Evolutionary conservation across 768 basidiomycete genomes (phyloP), one percentile per base, ranked within the genome.

Genomic region (Strobilomyces echinocephalus): DNA sequence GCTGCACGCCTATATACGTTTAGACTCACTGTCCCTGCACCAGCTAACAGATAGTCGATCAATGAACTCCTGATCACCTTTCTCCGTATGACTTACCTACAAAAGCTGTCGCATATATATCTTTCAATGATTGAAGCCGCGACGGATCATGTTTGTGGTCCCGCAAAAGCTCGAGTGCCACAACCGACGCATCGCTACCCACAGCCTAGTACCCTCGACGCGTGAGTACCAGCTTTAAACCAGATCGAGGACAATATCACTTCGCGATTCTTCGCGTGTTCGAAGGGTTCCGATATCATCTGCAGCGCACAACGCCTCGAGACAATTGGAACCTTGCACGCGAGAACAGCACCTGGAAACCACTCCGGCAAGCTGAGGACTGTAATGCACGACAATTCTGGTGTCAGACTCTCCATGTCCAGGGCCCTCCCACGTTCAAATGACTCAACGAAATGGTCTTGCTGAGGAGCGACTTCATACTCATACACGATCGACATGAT

Each of bases 401-500:
- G 66, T 16, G 21, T 43, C 6, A 43, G 26, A 7, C 14, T 16
- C 21, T 43, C 41, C 41, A 43, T 14, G 14, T 24, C 41, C 21
- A 43, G 15, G 8, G 41, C 21, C 3, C 15, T 43, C 12, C 41
- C 41, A 6, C 41, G 24, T 43, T 43, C 41, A 11, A 43, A 26
- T 9, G 26, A 11, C n/a, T 43, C 41, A 15, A 43, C 24, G 24
- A 43, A 16, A 9, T 26, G 24, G 24, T 43, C 41, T 5, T 43
- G 41, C 26, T 43, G 24, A 14, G 41, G 24, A 9, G 41, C 24
- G 24, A 43, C 41, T 8, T 43, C 26, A 36, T 46, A 63, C n/a
- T 74, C 78, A 39, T 79, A 79, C 8, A 71, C 66, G 12, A 77
- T 63, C 15, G 71, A 68, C 51, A 78, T 61, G 39, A 75, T 65